Base-by-base conservation (phyloP, 2,329 filamentous ascomycete genomes). In the Pestalotiopsis sp. region DNA sequence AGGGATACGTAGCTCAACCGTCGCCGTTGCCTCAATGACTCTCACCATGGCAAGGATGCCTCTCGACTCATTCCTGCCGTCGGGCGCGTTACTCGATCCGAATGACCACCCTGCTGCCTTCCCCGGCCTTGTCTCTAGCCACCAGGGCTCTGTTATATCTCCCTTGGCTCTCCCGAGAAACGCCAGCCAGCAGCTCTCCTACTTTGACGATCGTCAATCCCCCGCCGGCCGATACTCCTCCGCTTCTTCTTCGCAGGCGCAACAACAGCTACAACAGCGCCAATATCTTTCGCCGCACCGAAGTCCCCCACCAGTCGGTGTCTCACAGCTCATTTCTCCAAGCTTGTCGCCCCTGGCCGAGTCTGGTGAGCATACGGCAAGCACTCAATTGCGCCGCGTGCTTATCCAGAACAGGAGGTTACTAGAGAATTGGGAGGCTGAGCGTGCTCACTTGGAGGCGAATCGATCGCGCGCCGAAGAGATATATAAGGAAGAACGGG, bases 401-500 rank as follows among this genome's bases (percentile, higher is more conserved):
- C 71, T 52, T 25, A 71, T 77, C 39, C 74, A 79, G 66, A 75
- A 71, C 66, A 71, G 75, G 52, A 73, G 70, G 62, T 66, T 78
- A 66, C 78, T 83, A 27, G 84, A 86, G 69, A 84, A 83, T 23
- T 87, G 85, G 85, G 84, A 86, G 72, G 83, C 84, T 11, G 86
- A 89, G 74, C 83, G 86, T 41, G 84, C 82, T 64, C 83, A 87
- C 68, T 79, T 88, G 68, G 86, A 88, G 73, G 85, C 85, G 6
- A 87, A 85, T 70, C 83, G 86, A 12, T 82, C 83, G 61, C 83
- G 85, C 14, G 86, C 84, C 4, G 86, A 88, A 72, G 84, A 86
- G 74, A 83, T 88, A n/a, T 87, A 87, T 73, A 83, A 83, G 70
- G 85, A 87, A 72, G 86, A 88, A 73, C 83, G 85, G 7, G 79